A percentile compares a stretch with the other conserved stretches of the same genome.
Conservation (phyloP, 23 red algal species). For the Porphyridium purpureum region DNA sequence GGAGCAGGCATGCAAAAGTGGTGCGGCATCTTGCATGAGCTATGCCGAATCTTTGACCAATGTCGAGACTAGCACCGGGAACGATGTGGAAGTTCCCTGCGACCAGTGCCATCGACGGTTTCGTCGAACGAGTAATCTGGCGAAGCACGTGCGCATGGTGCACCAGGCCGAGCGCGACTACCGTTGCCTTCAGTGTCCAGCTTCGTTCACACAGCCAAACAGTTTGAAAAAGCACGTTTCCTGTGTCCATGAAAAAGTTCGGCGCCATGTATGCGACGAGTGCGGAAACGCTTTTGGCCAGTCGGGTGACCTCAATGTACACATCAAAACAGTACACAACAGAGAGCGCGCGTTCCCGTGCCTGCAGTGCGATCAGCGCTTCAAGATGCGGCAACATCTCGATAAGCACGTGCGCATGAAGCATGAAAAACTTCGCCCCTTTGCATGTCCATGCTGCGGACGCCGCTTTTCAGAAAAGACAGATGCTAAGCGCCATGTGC, state of each 20-base stretch:
- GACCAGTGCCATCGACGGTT: not conserved
- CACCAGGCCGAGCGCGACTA: conserved; percentile 46
- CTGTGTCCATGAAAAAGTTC: conserved; percentile 31
- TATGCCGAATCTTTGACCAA: too few relatives aligned
- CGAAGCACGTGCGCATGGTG: conserved; percentile 32
- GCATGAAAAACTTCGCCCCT: conserved; percentile 19
- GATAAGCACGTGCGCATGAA: conserved; percentile 20
- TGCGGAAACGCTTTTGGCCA: conserved; percentile 51
- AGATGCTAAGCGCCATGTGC: too few relatives aligned
- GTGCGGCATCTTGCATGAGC: too few relatives aligned
- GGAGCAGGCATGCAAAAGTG: too few relatives aligned
- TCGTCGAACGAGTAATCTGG: not conserved
- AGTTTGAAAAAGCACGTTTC: conserved; percentile 28
- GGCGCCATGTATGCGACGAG: conserved; percentile 19
- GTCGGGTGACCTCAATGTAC: conserved; percentile 28
- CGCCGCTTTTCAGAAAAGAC: conserved; percentile 10
- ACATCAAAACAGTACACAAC: conserved; percentile 41
- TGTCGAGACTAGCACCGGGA: too few relatives aligned
- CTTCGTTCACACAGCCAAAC: conserved; percentile 35
- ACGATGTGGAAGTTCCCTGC: too few relatives aligned
- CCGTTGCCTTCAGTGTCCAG: conserved; percentile 32
- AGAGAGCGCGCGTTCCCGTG: conserved; percentile 7
- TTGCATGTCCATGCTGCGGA: conserved; percentile 6
- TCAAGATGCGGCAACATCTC: conserved; percentile 7
- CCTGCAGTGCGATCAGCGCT: conserved; percentile 12